These are phyloP conservation scores for Spongiforma sp. DNA, from an alignment of 1,284 basidiomycete species.

Conservation along the genomic window DNA sequence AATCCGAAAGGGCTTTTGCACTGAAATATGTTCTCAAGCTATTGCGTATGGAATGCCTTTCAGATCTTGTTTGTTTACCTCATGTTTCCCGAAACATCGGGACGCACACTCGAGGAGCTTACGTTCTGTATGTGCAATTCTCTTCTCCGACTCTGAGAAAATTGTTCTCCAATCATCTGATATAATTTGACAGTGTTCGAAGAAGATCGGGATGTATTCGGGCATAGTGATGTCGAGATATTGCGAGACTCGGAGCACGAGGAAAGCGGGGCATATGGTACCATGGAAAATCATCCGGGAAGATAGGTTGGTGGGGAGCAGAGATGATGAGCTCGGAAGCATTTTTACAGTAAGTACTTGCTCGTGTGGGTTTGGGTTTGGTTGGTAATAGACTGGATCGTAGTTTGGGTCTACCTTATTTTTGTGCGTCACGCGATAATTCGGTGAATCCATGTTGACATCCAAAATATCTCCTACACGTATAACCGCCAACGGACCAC, in stretches of 20 bases:
- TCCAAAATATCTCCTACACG: too few species aligned
- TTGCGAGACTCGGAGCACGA: slow-evolving; percentile 1
- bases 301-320: neutral
- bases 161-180: neutral
- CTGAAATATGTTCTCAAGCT: slow-evolving; percentile 29
- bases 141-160: neutral
- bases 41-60: slow-evolving; percentile 52
- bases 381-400: too few species aligned
- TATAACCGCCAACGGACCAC: too few species aligned
- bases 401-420: too few species aligned
- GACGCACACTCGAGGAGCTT: slow-evolving; percentile 62
- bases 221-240: neutral
- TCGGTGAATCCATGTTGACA: too few species aligned
- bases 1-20: neutral
- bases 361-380: neutral
- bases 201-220: slow-evolving; percentile 12
- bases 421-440: too few species aligned
- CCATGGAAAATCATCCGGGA: neutral
- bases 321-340: neutral
- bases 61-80: slow-evolving; percentile 55
- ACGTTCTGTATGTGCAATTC: slow-evolving; percentile 59
- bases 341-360: too few species aligned
- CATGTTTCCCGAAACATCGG: slow-evolving; percentile 59
- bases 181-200: slow-evolving; percentile 17
- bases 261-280: slow-evolving; percentile 11